phyloP scores from a whole-genome alignment of 2,329 filamentous ascomycete genomes.

The Neopestalotiopsis sp. region DNA sequence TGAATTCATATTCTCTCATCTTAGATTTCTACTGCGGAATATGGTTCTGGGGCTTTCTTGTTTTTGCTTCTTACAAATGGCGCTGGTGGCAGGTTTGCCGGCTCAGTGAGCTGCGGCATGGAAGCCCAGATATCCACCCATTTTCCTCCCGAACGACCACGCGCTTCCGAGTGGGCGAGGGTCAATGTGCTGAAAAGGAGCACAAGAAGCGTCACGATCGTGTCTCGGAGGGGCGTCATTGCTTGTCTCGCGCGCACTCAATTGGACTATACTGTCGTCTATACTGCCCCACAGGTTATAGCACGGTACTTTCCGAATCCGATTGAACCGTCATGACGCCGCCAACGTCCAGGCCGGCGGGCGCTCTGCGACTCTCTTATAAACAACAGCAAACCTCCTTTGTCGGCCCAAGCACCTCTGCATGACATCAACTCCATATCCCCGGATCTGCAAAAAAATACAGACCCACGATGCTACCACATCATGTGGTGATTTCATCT shows the following conservation, averaged over 20 bases:
- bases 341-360: not conserved
- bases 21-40: not conserved
- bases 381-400: not conserved
- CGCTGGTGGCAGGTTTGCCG: constrained; percentile 59
- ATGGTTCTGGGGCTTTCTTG: not conserved
- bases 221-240: not conserved
- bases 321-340: not conserved
- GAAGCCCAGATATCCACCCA: constrained; percentile 68
- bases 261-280: not conserved
- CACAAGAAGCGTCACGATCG: not conserved
- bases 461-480: not conserved
- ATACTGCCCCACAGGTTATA: not conserved
- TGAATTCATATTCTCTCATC: not conserved
- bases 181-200: not conserved
- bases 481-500: not conserved
- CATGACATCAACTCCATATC: constrained; percentile 3
- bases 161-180: not conserved
- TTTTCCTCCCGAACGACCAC: constrained; percentile 36
- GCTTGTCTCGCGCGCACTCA: not conserved
- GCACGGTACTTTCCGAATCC: not conserved
- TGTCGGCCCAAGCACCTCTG: not conserved
- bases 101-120: constrained; percentile 68
- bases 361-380: not conserved
- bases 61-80: constrained; percentile 53
- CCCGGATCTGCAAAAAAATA: not conserved